Evolutionary conservation across 1,139 yeast genomes (phyloP).

Genomic region (Scheffersomyces cryptocercus): DNA sequence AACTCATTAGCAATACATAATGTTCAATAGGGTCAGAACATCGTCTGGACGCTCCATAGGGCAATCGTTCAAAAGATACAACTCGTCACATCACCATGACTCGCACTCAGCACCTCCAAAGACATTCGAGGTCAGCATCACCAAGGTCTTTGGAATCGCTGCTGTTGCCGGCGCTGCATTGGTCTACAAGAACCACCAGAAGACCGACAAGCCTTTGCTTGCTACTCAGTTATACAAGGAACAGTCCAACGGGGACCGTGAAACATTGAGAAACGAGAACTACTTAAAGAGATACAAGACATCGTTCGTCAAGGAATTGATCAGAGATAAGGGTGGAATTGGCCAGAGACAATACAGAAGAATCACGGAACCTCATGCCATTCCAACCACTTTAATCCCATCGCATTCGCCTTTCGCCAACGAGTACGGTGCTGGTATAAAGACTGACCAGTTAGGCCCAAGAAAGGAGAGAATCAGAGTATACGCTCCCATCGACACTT

Average conservation of each 20-base stretch:
- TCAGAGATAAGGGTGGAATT: constrained; percentile 50
- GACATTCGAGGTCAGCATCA: constrained; percentile 39
- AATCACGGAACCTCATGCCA: constrained; percentile 27
- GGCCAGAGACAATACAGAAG: constrained; percentile 46
- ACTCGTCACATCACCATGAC: constrained; percentile 32
- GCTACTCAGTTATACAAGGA: constrained; percentile 42
- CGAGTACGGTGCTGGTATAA: constrained; percentile 50
- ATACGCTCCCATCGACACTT: constrained; percentile 36
- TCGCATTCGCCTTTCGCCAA: constrained; percentile 45
- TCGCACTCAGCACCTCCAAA: constrained; percentile 27
- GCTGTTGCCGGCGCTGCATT: constrained; percentile 40
- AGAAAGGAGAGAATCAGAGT: constrained; percentile 45
- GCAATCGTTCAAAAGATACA: constrained; percentile 29
- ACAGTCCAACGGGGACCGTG: constrained; percentile 33
- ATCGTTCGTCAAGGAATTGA: constrained; percentile 44
- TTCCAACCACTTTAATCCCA: constrained; percentile 40
- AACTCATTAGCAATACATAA: constrained; percentile 5
- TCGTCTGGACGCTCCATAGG: constrained; percentile 14
- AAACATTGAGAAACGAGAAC: constrained; percentile 38
- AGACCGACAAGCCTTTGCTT: constrained; percentile 39
- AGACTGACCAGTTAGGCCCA: constrained; percentile 47
- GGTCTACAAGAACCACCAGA: constrained; percentile 40
- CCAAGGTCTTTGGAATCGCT: constrained; percentile 46
- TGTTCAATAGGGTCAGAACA: constrained; percentile 25
- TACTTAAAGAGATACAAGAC: constrained; percentile 41